These are phyloP conservation scores for Melaleuca alternifolia DNA, from an alignment of 345 rosid species.

Conservation along the genomic window DNA sequence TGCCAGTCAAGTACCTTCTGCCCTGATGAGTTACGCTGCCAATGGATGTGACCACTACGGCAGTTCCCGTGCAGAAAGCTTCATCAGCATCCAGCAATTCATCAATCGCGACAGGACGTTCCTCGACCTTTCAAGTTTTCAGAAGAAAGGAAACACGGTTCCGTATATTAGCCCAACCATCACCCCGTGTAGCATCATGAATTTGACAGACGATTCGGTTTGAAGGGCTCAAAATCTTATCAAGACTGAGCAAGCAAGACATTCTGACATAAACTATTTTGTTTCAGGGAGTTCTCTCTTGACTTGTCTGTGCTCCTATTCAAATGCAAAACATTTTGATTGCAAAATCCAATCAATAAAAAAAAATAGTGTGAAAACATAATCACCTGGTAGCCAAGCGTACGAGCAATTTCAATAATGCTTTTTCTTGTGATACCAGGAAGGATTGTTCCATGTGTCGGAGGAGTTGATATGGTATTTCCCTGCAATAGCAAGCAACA, in stretches of 20 bases:
- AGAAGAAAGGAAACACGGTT: background rate
- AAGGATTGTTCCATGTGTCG: slow-evolving; percentile 30
- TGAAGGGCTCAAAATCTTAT: background rate
- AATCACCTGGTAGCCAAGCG: slow-evolving; percentile 6
- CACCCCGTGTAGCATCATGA: background rate
- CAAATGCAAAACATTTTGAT: background rate
- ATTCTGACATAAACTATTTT: background rate
- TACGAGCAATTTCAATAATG: slow-evolving; percentile 21
- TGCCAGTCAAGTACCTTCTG: slow-evolving; percentile 7
- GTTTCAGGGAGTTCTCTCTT: background rate
- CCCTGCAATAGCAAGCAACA: slow-evolving; percentile 13
- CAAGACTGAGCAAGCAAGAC: background rate
- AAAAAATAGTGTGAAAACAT: background rate
- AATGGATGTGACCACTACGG: slow-evolving; percentile 20
- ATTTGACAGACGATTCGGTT: background rate
- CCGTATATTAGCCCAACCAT: background rate
- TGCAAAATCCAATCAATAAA: background rate
- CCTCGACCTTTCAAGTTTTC: slow-evolving; percentile 1
- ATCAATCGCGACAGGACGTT: slow-evolving; percentile 1
- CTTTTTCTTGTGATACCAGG: slow-evolving; percentile 46
- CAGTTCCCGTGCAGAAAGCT: slow-evolving; percentile 35
- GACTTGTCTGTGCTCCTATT: background rate
- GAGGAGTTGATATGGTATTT: slow-evolving; percentile 30
- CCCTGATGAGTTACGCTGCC: slow-evolving; percentile 15
- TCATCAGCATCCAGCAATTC: slow-evolving; percentile 18